Percentiles rank a stretch among this genome's conserved stretches.
Evolutionary conservation across 352 stramenopile genomes (phyloP).

Genomic region (Plasmopara halstedii): DNA sequence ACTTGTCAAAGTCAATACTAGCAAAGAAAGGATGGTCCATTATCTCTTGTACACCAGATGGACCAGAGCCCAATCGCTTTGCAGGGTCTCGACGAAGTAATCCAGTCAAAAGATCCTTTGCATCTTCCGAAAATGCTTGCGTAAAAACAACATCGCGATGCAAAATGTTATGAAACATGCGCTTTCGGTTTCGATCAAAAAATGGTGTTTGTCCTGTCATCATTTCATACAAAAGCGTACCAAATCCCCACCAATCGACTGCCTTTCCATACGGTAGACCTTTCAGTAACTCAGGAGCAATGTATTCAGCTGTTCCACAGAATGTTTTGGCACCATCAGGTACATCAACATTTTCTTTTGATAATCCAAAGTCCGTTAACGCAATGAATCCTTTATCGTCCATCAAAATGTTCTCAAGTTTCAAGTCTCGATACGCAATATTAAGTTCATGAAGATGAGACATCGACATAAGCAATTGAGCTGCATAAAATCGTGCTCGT

Average conservation of each 20-base stretch:
- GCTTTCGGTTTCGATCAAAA: constrained; percentile 92
- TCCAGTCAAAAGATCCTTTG: constrained; percentile 71
- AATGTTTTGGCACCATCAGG: constrained; percentile 87
- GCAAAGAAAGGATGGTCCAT: constrained; percentile 87
- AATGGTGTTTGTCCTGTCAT: constrained; percentile 92
- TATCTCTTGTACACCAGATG: constrained; percentile 81
- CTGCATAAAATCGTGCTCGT: constrained; percentile 84
- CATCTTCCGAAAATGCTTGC: constrained; percentile 81
- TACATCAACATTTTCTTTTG: constrained; percentile 88
- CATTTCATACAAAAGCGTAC: constrained; percentile 93
- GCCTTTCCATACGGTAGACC: constrained; percentile 84
- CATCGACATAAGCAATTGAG: constrained; percentile 88
- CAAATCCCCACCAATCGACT: constrained; percentile 93
- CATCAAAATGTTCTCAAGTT: constrained; percentile 94
- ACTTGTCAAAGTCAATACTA: constrained; percentile 77
- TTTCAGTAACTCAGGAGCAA: constrained; percentile 87
- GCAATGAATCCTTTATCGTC: constrained; percentile 91
- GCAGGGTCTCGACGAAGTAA: constrained; percentile 78
- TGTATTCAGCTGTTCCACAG: constrained; percentile 91
- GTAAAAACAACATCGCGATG: constrained; percentile 84
- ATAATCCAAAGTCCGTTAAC: constrained; percentile 90
- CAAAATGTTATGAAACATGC: constrained; percentile 93
- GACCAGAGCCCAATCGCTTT: constrained; percentile 73
- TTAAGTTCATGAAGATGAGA: constrained; percentile 90
- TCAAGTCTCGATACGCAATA: constrained; percentile 92